Percentiles rank a stretch among this genome's conserved stretches.
These are phyloP conservation scores for Pseudocercospora musae DNA, from an alignment of 2,329 filamentous ascomycete species.

Conservation along the genomic window DNA sequence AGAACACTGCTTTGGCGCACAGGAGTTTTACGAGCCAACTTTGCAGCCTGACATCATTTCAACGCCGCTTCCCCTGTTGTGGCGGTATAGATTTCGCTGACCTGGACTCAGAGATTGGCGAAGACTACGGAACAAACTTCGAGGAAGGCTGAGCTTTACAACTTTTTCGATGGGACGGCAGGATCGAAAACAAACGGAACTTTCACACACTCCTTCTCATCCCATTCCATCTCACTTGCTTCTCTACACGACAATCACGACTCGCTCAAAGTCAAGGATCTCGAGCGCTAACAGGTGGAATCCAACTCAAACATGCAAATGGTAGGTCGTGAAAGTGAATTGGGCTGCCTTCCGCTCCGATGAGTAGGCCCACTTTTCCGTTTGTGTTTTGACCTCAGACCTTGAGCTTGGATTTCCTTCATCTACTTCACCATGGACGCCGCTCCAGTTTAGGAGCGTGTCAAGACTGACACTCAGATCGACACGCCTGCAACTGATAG, in stretches of 20 bases:
- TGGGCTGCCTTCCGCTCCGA: not conserved
- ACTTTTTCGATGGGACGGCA: not conserved
- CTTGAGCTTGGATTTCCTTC: not conserved
- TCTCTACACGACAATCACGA: not conserved
- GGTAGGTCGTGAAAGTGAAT: not conserved
- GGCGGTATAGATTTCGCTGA: too few species aligned
- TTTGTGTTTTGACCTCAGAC: not conserved
- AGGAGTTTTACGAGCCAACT: not conserved
- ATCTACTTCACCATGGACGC: not conserved
- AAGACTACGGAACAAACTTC: too few species aligned
- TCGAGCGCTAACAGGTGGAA: not conserved
- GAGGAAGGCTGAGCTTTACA: not conserved
- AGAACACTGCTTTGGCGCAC: not conserved
- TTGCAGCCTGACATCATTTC: too few species aligned
- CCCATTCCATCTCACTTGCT: not conserved
- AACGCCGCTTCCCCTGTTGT: too few species aligned
- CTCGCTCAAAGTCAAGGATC: not conserved
- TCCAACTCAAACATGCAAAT: not conserved
- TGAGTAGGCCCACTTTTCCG: not conserved
- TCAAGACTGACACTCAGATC: not conserved
- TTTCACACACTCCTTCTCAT: not conserved
- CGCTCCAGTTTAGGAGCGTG: not conserved
- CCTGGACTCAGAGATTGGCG: too few species aligned
- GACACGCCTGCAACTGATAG: not conserved
- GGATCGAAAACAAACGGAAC: not conserved